Evolutionary conservation across 2,329 filamentous ascomycete genomes (phyloP).

Genomic region (Mariannaea elegans): DNA sequence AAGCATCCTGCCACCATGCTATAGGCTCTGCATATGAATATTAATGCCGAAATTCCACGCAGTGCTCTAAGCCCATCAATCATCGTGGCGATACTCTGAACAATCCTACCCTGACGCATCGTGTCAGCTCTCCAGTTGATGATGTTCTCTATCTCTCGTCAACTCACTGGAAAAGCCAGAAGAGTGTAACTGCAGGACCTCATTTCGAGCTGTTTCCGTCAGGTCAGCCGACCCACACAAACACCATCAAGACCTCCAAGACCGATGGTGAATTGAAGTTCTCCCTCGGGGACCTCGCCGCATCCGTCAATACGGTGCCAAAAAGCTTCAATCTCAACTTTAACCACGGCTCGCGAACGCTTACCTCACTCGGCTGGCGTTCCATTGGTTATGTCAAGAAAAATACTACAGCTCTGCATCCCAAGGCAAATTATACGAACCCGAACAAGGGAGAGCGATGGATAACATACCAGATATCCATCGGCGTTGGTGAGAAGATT

Average conservation of each 20-base stretch:
- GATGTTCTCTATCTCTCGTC: slow-evolving; percentile 1
- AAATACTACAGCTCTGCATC: slow-evolving; percentile 2
- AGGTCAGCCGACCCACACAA: not conserved
- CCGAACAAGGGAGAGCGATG: slow-evolving; percentile 7
- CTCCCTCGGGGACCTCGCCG: not conserved
- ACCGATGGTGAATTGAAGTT: not conserved
- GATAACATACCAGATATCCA: slow-evolving; percentile 52
- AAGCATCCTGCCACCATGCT: not conserved
- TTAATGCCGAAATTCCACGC: not conserved
- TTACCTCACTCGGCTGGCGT: slow-evolving; percentile 1
- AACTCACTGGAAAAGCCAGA: slow-evolving; percentile 7
- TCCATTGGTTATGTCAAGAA: slow-evolving; percentile 5
- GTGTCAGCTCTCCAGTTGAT: slow-evolving; percentile 3
- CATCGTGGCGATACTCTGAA: slow-evolving; percentile 6
- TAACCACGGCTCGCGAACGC: not conserved
- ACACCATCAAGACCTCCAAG: not conserved
- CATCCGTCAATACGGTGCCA: not conserved
- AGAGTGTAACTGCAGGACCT: not conserved
- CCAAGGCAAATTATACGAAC: slow-evolving; percentile 8
- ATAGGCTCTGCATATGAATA: not conserved
- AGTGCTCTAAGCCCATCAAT: slow-evolving; percentile 12
- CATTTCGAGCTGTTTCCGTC: slow-evolving; percentile 4
- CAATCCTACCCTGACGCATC: slow-evolving; percentile 8
- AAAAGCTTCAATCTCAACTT: slow-evolving; percentile 3
- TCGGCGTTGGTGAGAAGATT: slow-evolving; percentile 70